Evolutionary conservation across 2,329 filamentous ascomycete species (phyloP).

Genomic region (Achaetomium macrosporum): DNA sequence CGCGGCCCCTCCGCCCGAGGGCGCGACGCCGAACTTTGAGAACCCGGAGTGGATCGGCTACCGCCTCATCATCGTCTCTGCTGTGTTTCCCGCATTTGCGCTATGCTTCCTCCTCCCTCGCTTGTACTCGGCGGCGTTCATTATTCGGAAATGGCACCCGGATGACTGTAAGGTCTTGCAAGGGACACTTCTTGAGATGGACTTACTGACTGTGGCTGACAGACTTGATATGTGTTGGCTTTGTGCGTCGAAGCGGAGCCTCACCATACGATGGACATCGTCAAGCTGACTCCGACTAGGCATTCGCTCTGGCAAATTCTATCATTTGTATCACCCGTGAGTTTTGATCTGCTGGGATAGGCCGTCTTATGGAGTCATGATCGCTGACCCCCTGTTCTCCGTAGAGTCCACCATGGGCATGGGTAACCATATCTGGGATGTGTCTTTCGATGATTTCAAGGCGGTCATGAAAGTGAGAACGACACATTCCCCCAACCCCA

Average conservation of each 20-base stretch:
- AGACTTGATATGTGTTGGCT: constrained; percentile 12
- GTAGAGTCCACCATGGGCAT: constrained; percentile 16
- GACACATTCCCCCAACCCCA: neutral
- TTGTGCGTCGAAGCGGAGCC: neutral
- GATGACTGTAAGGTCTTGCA: constrained; percentile 13
- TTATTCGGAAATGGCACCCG: constrained; percentile 14
- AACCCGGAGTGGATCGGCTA: constrained; percentile 13
- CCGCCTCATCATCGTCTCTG: constrained; percentile 8
- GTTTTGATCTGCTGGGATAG: neutral
- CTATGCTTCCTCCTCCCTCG: constrained; percentile 11
- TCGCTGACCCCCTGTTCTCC: neutral
- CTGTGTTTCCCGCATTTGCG: constrained; percentile 11
- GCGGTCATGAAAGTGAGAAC: constrained; percentile 11
- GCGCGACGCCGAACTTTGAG: constrained; percentile 12
- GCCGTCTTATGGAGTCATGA: no score
- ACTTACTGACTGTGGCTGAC: neutral
- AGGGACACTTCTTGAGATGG: no score
- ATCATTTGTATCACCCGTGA: constrained; percentile 12
- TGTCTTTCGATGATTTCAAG: constrained; percentile 5
- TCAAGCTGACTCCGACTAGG: neutral
- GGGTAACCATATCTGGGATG: constrained; percentile 17
- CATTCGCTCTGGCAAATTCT: constrained; percentile 11
- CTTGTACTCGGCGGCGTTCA: constrained; percentile 9
- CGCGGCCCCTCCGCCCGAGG: constrained; percentile 4
- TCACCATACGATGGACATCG: no score